A percentile compares a stretch with the other conserved stretches of the same genome.
Conservation (phyloP, 164 flowering plant genomes). For the Vitis riparia region DNA sequence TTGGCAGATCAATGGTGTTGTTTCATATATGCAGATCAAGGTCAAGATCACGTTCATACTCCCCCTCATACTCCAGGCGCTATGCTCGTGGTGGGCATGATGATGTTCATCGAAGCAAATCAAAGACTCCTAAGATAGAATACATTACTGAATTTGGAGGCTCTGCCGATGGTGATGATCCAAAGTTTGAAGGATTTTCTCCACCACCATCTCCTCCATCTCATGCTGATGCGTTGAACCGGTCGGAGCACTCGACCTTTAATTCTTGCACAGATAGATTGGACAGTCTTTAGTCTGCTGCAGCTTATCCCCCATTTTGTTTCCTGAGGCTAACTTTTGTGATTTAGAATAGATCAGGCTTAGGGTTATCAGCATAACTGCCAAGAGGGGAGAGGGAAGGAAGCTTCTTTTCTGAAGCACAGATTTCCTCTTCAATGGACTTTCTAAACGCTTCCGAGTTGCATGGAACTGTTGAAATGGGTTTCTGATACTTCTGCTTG, state of each 20-base stretch:
- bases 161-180: slow-evolving; percentile 52
- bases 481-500: slow-evolving; percentile 43
- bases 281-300: slow-evolving; percentile 89
- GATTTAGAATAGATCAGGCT: slow-evolving; percentile 47
- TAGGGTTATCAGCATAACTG: slow-evolving; percentile 42
- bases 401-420: slow-evolving; percentile 50
- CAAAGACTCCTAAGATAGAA: slow-evolving; percentile 80
- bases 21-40: slow-evolving; percentile 44
- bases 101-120: slow-evolving; percentile 65
- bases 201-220: slow-evolving; percentile 92
- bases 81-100: slow-evolving; percentile 64
- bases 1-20: neutral
- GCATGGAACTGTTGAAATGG: slow-evolving; percentile 11
- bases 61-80: slow-evolving; percentile 81
- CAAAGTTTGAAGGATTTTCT: slow-evolving; percentile 74
- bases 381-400: slow-evolving; percentile 38
- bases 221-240: slow-evolving; percentile 68
- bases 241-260: slow-evolving; percentile 99
- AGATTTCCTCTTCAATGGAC: slow-evolving; percentile 26
- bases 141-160: slow-evolving; percentile 97
- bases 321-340: slow-evolving; percentile 53
- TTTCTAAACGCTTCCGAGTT: slow-evolving; percentile 12
- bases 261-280: slow-evolving; percentile 90
- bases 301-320: slow-evolving; percentile 64
- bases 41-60: slow-evolving; percentile 77